Evolutionary conservation across 2,329 filamentous ascomycete species (phyloP), one percentile per base, ranked within the genome.

Genomic region (Camillea tinctor): DNA sequence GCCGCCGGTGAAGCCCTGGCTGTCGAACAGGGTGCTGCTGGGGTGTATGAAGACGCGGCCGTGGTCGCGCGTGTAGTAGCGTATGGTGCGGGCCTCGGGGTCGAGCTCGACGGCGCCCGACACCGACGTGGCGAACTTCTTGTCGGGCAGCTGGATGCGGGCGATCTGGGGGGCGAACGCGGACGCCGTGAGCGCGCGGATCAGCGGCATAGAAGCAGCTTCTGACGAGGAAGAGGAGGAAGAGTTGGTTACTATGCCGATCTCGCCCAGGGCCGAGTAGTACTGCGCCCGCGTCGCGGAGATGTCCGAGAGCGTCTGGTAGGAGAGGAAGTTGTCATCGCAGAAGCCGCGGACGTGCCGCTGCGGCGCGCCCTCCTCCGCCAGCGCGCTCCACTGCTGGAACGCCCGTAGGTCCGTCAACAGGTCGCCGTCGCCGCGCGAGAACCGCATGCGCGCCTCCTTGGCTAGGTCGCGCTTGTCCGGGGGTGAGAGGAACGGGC

Each of bases 41-140:
- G 95, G 95, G 71, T 99, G 95, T 17, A 98, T 88, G 74, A 99
- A 99, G 13, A 98, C 92, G 6, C 95, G 84, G 0, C 90, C 91
- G 66, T 90, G 91, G 68, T 93, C 90, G 70, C 91, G 88, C 66
- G 90, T 92, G 76, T 92, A 98, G 78, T 93, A 99, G 73, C 93
- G 95, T 76, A 99, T 97, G 2, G 90, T 91, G 56, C 88, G 84
- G 4, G 94, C 94, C 75, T 98, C 94, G 0, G 94, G 94, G 72
- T 99, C 95, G 6, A 97, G 82, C 73, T 95, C 94, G 1, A 98
- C 91, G 0, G 95, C 92, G 7, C 95, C 95, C 1, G 92, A 91
- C 64, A 96, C 86, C 2, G 91, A 92, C 40, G 88, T 87, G 13
- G 91, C 91, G 75, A 96, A 99, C 75, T 97, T 98, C 80, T 96